Conservation (phyloP, 2,329 filamentous ascomycete genomes). For the Chalaropsis thielavioides region DNA sequence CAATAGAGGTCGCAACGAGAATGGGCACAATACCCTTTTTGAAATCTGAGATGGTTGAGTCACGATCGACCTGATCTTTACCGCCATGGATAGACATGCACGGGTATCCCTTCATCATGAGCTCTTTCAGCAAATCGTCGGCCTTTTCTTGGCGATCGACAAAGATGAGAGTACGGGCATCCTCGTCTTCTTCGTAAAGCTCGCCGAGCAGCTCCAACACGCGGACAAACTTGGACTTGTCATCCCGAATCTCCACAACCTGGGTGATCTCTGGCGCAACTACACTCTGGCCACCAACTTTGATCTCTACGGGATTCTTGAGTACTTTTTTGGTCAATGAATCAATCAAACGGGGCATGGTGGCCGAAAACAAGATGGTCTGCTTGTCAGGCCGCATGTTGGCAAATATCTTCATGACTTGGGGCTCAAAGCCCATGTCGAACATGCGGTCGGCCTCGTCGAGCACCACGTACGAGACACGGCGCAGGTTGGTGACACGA, state of each 20-base stretch:
- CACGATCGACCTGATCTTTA: conserved; percentile 84
- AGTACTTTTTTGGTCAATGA: conserved; percentile 78
- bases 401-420: conserved; percentile 90
- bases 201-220: conserved; percentile 77
- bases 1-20: conserved; percentile 86
- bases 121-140: conserved; percentile 61
- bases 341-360: conserved; percentile 88
- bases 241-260: conserved; percentile 73
- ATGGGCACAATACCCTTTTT: conserved; percentile 83
- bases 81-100: conserved; percentile 90
- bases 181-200: conserved; percentile 73
- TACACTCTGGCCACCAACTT: conserved; percentile 74
- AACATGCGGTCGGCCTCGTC: conserved; percentile 99
- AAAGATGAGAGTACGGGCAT: conserved; percentile 79
- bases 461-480: conserved; percentile 86
- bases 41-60: conserved; percentile 85
- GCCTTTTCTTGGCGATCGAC: conserved; percentile 86
- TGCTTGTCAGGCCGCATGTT: conserved; percentile 87
- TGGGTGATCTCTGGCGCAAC: conserved; percentile 90
- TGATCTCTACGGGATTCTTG: conserved; percentile 74
- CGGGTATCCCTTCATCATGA: conserved; percentile 72
- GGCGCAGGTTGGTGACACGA: conserved; percentile 77
- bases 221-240: conserved; percentile 69
- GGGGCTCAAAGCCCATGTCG: conserved; percentile 97
- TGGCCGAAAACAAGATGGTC: conserved; percentile 90